phyloP scores from a whole-genome alignment of 768 basidiomycete species.

The Clavaria fumosa region DNA sequence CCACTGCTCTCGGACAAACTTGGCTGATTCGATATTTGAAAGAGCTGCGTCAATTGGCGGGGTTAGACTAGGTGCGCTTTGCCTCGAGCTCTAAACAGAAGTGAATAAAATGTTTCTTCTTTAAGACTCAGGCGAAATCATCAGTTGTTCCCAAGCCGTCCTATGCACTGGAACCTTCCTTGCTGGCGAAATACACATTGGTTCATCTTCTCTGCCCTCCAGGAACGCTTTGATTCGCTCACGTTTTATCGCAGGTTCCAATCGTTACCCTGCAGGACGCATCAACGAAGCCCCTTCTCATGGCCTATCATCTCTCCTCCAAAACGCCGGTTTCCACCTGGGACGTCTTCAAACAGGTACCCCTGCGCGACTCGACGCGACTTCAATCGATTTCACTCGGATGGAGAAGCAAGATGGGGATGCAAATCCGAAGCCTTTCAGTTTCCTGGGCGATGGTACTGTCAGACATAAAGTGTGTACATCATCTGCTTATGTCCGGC shows the following conservation, averaged over 20 bases:
- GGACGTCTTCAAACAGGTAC: constrained; percentile 79
- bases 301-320: constrained; percentile 65
- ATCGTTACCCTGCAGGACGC: constrained; percentile 64
- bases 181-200: constrained; percentile 84
- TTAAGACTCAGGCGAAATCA: constrained; percentile 56
- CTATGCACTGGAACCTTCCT: constrained; percentile 88
- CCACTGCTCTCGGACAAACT: too few relatives aligned
- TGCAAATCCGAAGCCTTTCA: constrained; percentile 50
- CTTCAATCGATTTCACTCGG: constrained; percentile 52
- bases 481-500: too few relatives aligned
- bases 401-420: constrained; percentile 59
- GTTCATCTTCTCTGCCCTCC: constrained; percentile 18
- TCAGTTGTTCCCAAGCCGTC: constrained; percentile 68
- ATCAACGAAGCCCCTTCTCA: constrained; percentile 55
- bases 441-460: constrained; percentile 36
- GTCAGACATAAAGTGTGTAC: background rate
- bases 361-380: constrained; percentile 60
- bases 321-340: constrained; percentile 62
- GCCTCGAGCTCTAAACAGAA: too few relatives aligned
- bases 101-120: too few relatives aligned
- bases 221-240: background rate
- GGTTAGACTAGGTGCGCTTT: too few relatives aligned
- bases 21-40: too few relatives aligned
- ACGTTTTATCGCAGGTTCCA: constrained; percentile 31
- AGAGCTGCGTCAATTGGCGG: too few relatives aligned